Evolutionary conservation across 2,329 filamentous ascomycete species (phyloP), one percentile per base, ranked within the genome.

Genomic region (Talaromyces atroroseus): DNA sequence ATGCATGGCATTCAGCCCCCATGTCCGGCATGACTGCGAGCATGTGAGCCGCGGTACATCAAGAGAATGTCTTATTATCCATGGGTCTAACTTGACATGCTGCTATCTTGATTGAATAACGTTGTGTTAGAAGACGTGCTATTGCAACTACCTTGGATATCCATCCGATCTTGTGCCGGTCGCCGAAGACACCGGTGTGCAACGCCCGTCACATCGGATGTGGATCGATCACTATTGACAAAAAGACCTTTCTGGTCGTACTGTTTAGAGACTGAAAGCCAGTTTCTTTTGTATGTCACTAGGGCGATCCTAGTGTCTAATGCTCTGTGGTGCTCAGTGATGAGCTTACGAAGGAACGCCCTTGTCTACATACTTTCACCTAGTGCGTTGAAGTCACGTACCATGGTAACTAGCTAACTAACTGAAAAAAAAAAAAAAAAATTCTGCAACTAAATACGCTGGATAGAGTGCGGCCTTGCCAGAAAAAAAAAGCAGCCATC

Each of bases 41-140:
- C 62, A 61, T 62, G 62, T 64, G 60, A 63, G 53, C 56, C 40
- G 20, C 56, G 60, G 34, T 46, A 56, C 23, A 20, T 18, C 1
- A 8, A 42, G 8, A 11, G 14, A 40, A 40, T 38, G 10, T 18
- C 36, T 40, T 40, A 18, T 42, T 40, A 8, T n/a, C n/a, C 16
- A 20, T 40, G 29, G 11, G 11, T 42, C 40, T 4, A n/a, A 18
- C 36, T 20, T 18, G n/a, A 40, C 36, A 40, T 40, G 29, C 11
- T 34, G 29, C 26, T 29, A 29, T 8, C 5, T 29, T 14, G 4
- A 5, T 16, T 14, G 32, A 36, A 4, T 36, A 6, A 16, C 14
- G 2, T 29, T 8, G 6, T 10, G 26, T 20, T 42, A 42, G 38
- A 42, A 42, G 5, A 10, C 16, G 38, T 20, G 5, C 20, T 20